Conservation (phyloP, 2,329 filamentous ascomycete genomes). For the Colletotrichum lini region DNA sequence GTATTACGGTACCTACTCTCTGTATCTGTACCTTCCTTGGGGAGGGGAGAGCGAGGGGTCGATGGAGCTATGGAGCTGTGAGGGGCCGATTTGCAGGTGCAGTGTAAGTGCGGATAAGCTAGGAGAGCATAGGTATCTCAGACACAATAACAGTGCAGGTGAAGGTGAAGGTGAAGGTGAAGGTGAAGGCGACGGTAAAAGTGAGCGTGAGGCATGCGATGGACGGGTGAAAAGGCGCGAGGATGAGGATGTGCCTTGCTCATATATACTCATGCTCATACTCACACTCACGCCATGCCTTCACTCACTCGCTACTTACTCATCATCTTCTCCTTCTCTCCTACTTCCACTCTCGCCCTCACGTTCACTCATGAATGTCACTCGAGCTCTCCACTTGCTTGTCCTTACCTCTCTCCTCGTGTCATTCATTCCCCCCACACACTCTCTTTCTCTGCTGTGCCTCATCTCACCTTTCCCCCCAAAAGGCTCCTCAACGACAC, state of each 20-base stretch:
- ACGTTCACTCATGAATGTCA: background rate
- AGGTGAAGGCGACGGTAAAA: background rate
- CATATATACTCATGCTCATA: slow-evolving; percentile 23
- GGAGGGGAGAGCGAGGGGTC: background rate
- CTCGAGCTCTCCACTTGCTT: background rate
- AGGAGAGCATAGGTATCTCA: no score
- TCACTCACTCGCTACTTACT: background rate
- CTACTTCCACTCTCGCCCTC: slow-evolving; percentile 1
- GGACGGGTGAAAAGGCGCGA: background rate
- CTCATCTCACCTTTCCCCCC: background rate
- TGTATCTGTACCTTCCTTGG: no score
- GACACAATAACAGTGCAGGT: no score
- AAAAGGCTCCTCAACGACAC: background rate
- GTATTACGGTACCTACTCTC: no score
- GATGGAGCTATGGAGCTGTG: background rate
- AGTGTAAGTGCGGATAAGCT: background rate
- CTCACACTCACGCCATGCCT: background rate
- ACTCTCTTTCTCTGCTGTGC: background rate
- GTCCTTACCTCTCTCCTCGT: slow-evolving; percentile 6
- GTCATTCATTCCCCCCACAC: background rate
- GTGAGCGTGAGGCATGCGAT: background rate
- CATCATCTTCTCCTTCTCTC: slow-evolving; percentile 8
- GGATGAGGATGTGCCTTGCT: slow-evolving; percentile 26
- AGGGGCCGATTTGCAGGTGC: background rate
- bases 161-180: no score